Evolutionary conservation across 2,329 filamentous ascomycete genomes (phyloP).

Genomic region (Alternaria incomplexa): DNA sequence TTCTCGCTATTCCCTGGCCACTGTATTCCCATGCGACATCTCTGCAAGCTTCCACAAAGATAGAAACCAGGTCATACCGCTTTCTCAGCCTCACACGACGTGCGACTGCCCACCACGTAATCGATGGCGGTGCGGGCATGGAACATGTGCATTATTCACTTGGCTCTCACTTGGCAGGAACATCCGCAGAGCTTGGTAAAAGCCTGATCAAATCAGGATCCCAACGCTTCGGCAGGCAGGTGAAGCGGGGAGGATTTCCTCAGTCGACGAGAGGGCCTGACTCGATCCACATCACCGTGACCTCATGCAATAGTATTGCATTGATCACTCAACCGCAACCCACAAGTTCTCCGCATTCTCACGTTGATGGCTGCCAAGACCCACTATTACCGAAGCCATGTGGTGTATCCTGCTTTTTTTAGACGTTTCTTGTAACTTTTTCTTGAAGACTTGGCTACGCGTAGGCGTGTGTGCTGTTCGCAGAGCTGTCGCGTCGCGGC

Average conservation of each 20-base stretch:
- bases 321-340: not conserved
- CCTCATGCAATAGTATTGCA: not conserved
- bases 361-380: not conserved
- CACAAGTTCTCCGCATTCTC: not conserved
- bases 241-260: not conserved
- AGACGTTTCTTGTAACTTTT: not conserved
- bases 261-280: not conserved
- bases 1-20: not conserved
- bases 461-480: not conserved
- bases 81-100: not conserved
- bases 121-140: not conserved
- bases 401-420: not conserved
- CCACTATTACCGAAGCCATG: not conserved
- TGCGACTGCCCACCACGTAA: not conserved
- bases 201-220: not conserved
- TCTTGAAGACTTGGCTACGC: not conserved
- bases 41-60: not conserved
- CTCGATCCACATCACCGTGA: not conserved
- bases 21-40: not conserved
- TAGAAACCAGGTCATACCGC: not conserved
- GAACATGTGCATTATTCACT: not conserved
- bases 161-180: not conserved
- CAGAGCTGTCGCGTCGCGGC: not conserved
- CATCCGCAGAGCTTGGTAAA: conserved; percentile 1
- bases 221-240: not conserved